phyloP scores from a whole-genome alignment of 1,284 basidiomycete genomes.

The Tilletia setariae region DNA sequence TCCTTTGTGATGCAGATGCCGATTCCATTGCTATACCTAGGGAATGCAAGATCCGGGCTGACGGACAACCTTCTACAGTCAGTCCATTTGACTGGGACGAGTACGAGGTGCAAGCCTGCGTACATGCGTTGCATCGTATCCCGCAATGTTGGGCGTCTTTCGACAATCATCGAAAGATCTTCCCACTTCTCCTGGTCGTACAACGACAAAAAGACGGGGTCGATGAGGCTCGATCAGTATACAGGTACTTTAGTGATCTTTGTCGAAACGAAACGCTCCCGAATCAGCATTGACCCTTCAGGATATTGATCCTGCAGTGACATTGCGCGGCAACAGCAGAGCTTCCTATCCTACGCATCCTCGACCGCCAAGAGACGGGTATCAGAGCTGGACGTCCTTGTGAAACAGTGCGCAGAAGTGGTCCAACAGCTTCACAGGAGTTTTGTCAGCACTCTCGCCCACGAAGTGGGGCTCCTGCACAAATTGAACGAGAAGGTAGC shows the following conservation, averaged over 20 bases:
- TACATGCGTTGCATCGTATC: neutral
- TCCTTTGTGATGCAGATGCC: neutral
- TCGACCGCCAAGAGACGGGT: too few species aligned
- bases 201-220: neutral
- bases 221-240: neutral
- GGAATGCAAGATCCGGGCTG: neutral
- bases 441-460: too few species aligned
- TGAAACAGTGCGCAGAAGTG: too few species aligned
- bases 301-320: neutral
- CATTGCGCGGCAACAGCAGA: neutral
- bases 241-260: neutral
- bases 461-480: too few species aligned
- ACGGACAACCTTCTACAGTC: neutral
- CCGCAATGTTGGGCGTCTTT: slow-evolving; percentile 8
- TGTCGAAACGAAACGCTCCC: too few species aligned
- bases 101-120: neutral
- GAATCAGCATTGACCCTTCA: too few species aligned
- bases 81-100: neutral
- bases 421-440: too few species aligned
- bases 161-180: slow-evolving; percentile 14
- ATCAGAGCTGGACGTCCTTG: too few species aligned
- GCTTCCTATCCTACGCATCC: neutral
- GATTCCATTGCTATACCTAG: neutral
- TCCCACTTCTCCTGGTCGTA: neutral
- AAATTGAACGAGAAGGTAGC: too few species aligned